A percentile compares a stretch with the other conserved stretches of the same genome.
Conservation (phyloP, 495 filamentous ascomycete species). For the Podospora bellae-mahoneyi region DNA sequence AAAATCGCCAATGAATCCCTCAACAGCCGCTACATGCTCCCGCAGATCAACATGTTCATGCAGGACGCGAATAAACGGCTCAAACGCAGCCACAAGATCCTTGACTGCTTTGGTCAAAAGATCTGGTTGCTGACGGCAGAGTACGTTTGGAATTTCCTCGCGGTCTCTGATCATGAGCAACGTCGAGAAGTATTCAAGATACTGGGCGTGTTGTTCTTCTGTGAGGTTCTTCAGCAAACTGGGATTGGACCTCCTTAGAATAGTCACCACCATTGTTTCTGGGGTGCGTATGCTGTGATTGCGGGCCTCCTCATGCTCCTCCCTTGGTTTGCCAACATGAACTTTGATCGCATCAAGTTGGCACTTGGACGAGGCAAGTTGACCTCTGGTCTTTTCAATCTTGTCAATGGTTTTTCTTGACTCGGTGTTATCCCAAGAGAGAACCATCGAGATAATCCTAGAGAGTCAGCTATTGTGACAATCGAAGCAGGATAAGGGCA, state of each 20-base stretch:
- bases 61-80: conserved; percentile 61
- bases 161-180: conserved; percentile 59
- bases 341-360: conserved; percentile 49
- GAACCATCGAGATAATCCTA: conserved; percentile 61
- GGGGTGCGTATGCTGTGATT: conserved; percentile 33
- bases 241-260: conserved; percentile 39
- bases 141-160: conserved; percentile 52
- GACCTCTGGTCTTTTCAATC: conserved; percentile 50
- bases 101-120: conserved; percentile 55
- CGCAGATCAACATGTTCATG: conserved; percentile 63
- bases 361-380: conserved; percentile 39
- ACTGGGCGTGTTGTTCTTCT: conserved; percentile 50
- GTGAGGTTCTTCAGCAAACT: conserved; percentile 37
- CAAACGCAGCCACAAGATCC: conserved; percentile 56
- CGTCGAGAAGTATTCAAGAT: conserved; percentile 57
- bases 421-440: conserved; percentile 59
- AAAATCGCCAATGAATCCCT: conserved; percentile 59
- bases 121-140: conserved; percentile 59
- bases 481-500: no score
- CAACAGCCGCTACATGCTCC: conserved; percentile 52
- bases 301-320: conserved; percentile 49
- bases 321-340: conserved; percentile 43
- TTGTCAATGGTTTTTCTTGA: conserved; percentile 52
- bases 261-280: conserved; percentile 51
- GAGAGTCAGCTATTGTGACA: neutral